phyloP scores from a whole-genome alignment of 2,329 filamentous ascomycete genomes.

The Venturia asperata region DNA sequence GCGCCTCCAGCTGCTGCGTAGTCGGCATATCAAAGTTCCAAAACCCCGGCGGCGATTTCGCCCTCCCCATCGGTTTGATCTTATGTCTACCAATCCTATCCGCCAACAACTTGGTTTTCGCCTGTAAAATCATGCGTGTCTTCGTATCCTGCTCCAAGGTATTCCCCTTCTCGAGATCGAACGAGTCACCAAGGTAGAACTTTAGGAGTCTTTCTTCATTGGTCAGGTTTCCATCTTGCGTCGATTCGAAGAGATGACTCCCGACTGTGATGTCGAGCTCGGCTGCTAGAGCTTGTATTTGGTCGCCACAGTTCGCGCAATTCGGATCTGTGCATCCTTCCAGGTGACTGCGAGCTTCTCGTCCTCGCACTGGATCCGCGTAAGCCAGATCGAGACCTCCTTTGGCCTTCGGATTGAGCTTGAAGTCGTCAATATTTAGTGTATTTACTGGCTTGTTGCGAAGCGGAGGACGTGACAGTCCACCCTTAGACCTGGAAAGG shows the following conservation, averaged over 20 bases:
- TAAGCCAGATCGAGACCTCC: conserved; percentile 67
- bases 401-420: conserved; percentile 58
- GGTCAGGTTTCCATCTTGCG: conserved; percentile 26
- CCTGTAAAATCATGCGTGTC: conserved; percentile 63
- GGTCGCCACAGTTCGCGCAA: conserved; percentile 60
- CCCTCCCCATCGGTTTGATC: conserved; percentile 59
- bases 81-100: conserved; percentile 72
- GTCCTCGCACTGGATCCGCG: conserved; percentile 64
- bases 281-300: conserved; percentile 59
- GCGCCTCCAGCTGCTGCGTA: conserved; percentile 69
- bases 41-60: conserved; percentile 73
- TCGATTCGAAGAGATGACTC: conserved; percentile 18
- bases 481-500: not conserved
- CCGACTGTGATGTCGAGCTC: conserved; percentile 20
- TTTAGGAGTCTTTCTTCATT: conserved; percentile 40
- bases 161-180: conserved; percentile 31
- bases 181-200: conserved; percentile 46
- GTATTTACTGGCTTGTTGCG: conserved; percentile 46
- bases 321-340: conserved; percentile 65
- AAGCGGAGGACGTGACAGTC: not conserved
- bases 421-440: conserved; percentile 67
- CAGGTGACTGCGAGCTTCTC: conserved; percentile 60
- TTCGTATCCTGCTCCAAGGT: conserved; percentile 55
- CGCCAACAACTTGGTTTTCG: conserved; percentile 64
- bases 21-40: conserved; percentile 86